Percentiles rank a stretch among this genome's conserved stretches.
phyloP scores from a whole-genome alignment of 1,284 basidiomycete genomes.

The Pseudozyma pruni region DNA sequence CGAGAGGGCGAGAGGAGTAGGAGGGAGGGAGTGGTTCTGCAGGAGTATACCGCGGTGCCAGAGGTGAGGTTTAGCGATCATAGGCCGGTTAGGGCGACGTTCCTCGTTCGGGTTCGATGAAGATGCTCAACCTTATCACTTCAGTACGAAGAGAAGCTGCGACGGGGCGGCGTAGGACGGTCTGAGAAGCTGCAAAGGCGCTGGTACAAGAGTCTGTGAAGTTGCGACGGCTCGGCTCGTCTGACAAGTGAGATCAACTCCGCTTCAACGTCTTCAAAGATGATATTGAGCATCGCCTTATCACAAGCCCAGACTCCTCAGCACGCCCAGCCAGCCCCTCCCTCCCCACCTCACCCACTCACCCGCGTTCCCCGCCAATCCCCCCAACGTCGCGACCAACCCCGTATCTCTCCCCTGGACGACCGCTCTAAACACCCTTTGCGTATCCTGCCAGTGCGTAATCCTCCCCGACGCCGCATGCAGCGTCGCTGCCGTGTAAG shows the following conservation, averaged over 20 bases:
- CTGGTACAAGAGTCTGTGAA: too few species aligned
- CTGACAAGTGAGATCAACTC: too few species aligned
- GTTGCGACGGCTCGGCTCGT: too few species aligned
- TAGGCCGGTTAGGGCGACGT: constrained; percentile 39
- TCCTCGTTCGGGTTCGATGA: constrained; percentile 31
- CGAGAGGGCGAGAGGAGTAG: constrained; percentile 1
- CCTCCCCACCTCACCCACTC: constrained; percentile 41
- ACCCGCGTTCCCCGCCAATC: not conserved
- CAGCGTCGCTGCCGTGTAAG: constrained; percentile 26
- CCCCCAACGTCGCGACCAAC: constrained; percentile 2
- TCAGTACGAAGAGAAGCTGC: not conserved
- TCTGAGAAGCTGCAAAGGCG: too few species aligned
- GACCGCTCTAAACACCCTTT: constrained; percentile 9
- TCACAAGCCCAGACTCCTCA: constrained; percentile 31
- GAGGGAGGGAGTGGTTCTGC: constrained; percentile 28
- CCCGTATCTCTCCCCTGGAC: constrained; percentile 17
- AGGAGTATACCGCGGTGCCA: constrained; percentile 26
- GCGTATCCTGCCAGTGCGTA: constrained; percentile 12
- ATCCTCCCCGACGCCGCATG: constrained; percentile 12
- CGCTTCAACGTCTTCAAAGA: too few species aligned
- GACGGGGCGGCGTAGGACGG: too few species aligned
- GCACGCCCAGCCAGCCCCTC: constrained; percentile 38
- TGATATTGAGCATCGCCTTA: too few species aligned
- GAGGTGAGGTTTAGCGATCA: constrained; percentile 50
- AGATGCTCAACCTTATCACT: not conserved